These are phyloP conservation scores for Physcia stellaris DNA, from an alignment of 495 filamentous ascomycete genomes.

Conservation along the genomic window DNA sequence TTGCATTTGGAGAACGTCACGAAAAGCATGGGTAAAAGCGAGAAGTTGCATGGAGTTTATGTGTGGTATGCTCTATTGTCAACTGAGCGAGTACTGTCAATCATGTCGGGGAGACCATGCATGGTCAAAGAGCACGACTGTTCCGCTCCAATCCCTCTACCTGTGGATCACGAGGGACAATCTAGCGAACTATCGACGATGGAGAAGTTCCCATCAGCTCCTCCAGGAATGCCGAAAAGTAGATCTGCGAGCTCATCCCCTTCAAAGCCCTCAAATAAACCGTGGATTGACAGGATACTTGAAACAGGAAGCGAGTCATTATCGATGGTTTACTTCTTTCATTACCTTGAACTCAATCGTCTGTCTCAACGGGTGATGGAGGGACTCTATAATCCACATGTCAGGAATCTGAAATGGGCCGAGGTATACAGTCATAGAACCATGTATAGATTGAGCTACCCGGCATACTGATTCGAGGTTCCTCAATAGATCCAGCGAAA, in stretches of 20 bases:
- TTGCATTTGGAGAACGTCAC: constrained; percentile 45
- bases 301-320: too few relatives aligned
- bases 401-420: constrained; percentile 39
- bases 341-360: constrained; percentile 34
- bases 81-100: constrained; percentile 41
- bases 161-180: too few relatives aligned
- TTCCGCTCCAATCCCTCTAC: constrained; percentile 40
- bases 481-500: constrained; percentile 43
- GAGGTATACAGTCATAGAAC: too few relatives aligned
- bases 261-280: too few relatives aligned
- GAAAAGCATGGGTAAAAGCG: constrained; percentile 29
- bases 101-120: constrained; percentile 47
- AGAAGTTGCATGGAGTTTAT: constrained; percentile 42
- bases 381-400: constrained; percentile 43
- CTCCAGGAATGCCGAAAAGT: too few relatives aligned
- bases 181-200: too few relatives aligned
- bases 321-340: constrained; percentile 34
- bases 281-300: too few relatives aligned
- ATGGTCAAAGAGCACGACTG: constrained; percentile 40
- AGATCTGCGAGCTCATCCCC: too few relatives aligned
- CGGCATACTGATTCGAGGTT: too few relatives aligned
- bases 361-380: constrained; percentile 41
- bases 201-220: too few relatives aligned
- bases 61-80: constrained; percentile 50
- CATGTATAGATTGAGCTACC: too few relatives aligned